Conservation (phyloP, 1,139 yeast species). For the Magnusiomyces fungicola region DNA sequence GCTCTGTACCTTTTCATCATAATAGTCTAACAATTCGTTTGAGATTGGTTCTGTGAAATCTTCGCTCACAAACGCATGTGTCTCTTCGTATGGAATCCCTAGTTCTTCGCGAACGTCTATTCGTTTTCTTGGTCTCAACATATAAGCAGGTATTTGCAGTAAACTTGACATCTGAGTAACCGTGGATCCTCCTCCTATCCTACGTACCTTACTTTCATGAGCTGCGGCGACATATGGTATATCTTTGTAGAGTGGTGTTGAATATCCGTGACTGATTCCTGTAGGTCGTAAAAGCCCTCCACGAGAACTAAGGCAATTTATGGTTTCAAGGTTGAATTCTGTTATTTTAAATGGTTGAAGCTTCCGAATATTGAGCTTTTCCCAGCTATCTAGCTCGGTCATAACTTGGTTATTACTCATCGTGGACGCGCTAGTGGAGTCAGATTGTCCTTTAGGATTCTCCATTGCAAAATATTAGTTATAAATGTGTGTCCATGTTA, state of each 20-base stretch:
- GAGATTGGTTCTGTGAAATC: not conserved
- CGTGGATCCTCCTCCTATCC: not conserved
- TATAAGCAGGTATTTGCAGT: not conserved
- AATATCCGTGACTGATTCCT: not conserved
- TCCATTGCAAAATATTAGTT: not conserved
- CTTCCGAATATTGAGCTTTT: not conserved
- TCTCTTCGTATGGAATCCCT: not conserved
- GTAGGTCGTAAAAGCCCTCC: not conserved
- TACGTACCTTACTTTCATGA: not conserved
- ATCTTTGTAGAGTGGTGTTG: not conserved
- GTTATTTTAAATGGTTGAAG: no score
- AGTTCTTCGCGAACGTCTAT: constrained; percentile 1
- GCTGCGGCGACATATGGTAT: not conserved
- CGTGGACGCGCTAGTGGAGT: not conserved
- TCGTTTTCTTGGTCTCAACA: not conserved
- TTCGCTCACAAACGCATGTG: not conserved
- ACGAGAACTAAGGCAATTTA: not conserved
- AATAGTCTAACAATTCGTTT: not conserved
- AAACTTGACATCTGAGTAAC: not conserved
- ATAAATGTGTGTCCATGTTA: no score
- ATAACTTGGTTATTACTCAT: not conserved
- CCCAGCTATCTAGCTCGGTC: not conserved
- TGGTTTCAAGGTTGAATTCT: not conserved
- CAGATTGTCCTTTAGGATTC: not conserved
- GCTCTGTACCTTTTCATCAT: not conserved